Percentiles rank a stretch among this genome's conserved stretches.
Conservation (phyloP, 2,329 filamentous ascomycete species). For the Ascochyta clinopodiicola region DNA sequence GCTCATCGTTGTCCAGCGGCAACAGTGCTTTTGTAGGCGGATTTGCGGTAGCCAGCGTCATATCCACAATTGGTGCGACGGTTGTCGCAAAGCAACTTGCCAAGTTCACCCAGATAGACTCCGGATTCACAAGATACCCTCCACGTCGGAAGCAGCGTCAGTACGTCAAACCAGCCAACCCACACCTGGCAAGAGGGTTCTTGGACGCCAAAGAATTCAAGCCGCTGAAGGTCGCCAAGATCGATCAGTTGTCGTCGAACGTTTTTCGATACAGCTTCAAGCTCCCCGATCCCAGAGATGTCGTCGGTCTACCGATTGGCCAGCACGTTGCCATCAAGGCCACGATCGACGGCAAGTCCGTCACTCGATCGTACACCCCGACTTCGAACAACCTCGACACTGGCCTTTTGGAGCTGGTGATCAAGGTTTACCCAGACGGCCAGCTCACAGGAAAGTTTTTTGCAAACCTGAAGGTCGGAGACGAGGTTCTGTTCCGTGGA, state of each 20-base stretch:
- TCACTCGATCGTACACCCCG: constrained; percentile 35
- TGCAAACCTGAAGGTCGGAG: constrained; percentile 55
- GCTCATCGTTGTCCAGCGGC: constrained; percentile 9
- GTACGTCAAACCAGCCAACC: constrained; percentile 18
- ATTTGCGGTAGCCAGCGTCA: constrained; percentile 26
- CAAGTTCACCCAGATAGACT: constrained; percentile 50
- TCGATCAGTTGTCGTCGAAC: constrained; percentile 23
- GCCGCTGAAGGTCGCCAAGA: constrained; percentile 51
- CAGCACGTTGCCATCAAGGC: constrained; percentile 52
- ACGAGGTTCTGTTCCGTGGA: constrained; percentile 60
- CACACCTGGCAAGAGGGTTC: constrained; percentile 49
- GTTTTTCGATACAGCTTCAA: constrained; percentile 36
- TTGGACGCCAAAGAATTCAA: constrained; percentile 59
- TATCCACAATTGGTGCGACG: constrained; percentile 24
- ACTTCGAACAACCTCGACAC: constrained; percentile 65
- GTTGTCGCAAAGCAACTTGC: constrained; percentile 43
- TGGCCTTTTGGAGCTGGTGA: constrained; percentile 59
- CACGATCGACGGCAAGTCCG: constrained; percentile 68
- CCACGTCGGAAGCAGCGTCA: constrained; percentile 22
- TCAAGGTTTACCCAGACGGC: constrained; percentile 61
- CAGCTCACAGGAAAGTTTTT: constrained; percentile 59
- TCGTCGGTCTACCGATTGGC: constrained; percentile 45
- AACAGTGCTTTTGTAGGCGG: constrained; percentile 20
- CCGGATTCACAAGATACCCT: constrained; percentile 31
- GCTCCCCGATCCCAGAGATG: constrained; percentile 25